A percentile compares a stretch with the other conserved stretches of the same genome.
Conservation (phyloP, 768 basidiomycete genomes). For the Suillus subluteus region DNA sequence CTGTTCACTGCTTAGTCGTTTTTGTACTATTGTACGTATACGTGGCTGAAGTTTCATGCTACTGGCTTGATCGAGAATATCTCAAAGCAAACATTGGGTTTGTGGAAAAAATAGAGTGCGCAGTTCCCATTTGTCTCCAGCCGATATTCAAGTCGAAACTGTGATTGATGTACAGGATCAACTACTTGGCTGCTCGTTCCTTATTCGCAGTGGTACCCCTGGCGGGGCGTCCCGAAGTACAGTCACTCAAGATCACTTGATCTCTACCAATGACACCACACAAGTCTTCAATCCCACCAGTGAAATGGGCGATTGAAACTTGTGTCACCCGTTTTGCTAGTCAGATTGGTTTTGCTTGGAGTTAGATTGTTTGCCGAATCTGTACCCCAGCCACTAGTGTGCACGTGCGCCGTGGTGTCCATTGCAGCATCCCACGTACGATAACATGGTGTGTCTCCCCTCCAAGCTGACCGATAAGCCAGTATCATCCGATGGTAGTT, state of each 20-base stretch:
- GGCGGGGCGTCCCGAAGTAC: neutral
- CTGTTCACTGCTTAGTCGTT: neutral
- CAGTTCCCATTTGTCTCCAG: neutral
- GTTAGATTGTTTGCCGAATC: neutral
- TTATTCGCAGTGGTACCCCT: neutral
- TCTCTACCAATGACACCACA: neutral
- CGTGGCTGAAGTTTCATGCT: neutral
- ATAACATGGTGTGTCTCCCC: conserved; percentile 17
- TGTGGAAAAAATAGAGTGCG: neutral
- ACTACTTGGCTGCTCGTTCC: neutral
- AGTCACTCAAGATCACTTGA: neutral
- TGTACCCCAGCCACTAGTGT: neutral
- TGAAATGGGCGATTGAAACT: neutral
- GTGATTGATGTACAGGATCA: neutral
- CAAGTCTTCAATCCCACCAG: neutral
- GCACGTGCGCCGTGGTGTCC: neutral
- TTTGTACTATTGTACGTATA: neutral
- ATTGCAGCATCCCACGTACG: conserved; percentile 14
- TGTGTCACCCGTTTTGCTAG: neutral
- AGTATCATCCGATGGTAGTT: conserved; percentile 22
- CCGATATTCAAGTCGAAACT: neutral
- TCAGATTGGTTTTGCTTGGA: neutral
- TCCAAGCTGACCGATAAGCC: conserved; percentile 5
- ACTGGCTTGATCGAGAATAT: neutral
- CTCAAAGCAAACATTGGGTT: neutral